Evolutionary conservation across 192 early-diverging fungal species (phyloP).

Genomic region (Powellomyces hirtus): DNA sequence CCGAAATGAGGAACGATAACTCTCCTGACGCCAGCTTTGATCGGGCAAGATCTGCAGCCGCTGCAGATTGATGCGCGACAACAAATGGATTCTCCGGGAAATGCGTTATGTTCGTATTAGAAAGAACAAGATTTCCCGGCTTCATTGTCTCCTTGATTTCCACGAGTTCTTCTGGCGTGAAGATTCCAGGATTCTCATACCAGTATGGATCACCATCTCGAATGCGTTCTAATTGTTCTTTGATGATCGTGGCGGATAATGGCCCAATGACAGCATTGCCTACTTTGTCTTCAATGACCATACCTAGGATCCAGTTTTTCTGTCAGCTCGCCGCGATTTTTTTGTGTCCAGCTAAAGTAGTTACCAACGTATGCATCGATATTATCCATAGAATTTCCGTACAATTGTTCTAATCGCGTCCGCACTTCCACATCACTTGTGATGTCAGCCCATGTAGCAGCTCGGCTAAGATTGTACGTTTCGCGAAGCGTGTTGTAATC

Average conservation of each 20-base stretch:
- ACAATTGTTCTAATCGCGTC: constrained; percentile 17
- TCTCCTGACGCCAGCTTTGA: background rate
- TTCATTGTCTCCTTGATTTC: constrained; percentile 21
- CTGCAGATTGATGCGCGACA: constrained; percentile 11
- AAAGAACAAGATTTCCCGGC: constrained; percentile 31
- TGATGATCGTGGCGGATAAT: constrained; percentile 27
- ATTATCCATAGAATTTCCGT: constrained; percentile 27
- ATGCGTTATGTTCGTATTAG: constrained; percentile 41
- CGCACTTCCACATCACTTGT: constrained; percentile 30
- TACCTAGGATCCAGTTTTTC: background rate
- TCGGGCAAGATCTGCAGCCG: background rate
- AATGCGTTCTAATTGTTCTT: constrained; percentile 44
- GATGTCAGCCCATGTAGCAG: constrained; percentile 32
- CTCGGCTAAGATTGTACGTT: constrained; percentile 9
- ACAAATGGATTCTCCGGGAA: constrained; percentile 41
- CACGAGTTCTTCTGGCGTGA: constrained; percentile 35
- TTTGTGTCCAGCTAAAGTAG: no score
- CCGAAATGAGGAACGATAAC: constrained; percentile 16
- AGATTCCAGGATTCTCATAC: constrained; percentile 51
- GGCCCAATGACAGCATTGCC: constrained; percentile 32
- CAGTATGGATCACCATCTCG: constrained; percentile 50
- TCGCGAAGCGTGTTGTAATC: constrained; percentile 30
- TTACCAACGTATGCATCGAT: constrained; percentile 41
- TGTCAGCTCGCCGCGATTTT: background rate
- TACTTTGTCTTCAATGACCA: background rate